Evolutionary conservation across 1,139 yeast species (phyloP), one percentile per base, ranked within the genome.

Genomic region (Spathaspora sp.): DNA sequence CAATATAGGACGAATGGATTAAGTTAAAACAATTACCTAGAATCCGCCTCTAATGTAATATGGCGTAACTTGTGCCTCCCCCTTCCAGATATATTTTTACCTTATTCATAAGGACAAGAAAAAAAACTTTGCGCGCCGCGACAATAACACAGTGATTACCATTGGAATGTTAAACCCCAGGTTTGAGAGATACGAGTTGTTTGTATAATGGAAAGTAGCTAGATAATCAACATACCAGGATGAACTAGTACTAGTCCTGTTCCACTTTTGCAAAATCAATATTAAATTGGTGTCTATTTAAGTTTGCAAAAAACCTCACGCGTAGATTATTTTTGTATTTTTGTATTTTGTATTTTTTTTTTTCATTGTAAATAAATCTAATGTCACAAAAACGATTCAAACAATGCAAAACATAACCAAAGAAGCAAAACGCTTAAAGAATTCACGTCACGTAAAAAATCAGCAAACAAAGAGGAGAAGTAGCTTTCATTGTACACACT

Each of bases 361-460:
- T 29, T 13, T 3, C 8, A 13, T 6, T 29, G 17, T 25, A 11
- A 25, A 25, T 11, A 8, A 29, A 13, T 11, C 8, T 29, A 15
- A 7, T 8, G 10, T 25, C 13, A 27, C 34, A 29, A 29, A 29
- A 15, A 6, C 8, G 33, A 29, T n/a, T n/a, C 5, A 34, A 9
- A 34, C 38, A 34, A 34, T 16, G 2, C 4, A 5, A 15, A 34
- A 29, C 17, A 3, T n/a, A 34, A 34, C 6, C n/a, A 16, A 34
- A 16, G 8, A 34, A 8, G 16, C 4, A 17, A 17, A 34, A 17
- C 38, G 34, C 7, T n/a, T 34, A 16, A 34, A 9, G 2, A 34
- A 34, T 8, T 34, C 38, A 34, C 38, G 38, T 34, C 38, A 34
- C 38, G 38, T 34, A 34, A n/a, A 34, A n/a, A 26, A 26, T 3